Evolutionary conservation across 2,329 filamentous ascomycete genomes (phyloP), one percentile per base, ranked within the genome.

Genomic region (Aspergillus japonicus): DNA sequence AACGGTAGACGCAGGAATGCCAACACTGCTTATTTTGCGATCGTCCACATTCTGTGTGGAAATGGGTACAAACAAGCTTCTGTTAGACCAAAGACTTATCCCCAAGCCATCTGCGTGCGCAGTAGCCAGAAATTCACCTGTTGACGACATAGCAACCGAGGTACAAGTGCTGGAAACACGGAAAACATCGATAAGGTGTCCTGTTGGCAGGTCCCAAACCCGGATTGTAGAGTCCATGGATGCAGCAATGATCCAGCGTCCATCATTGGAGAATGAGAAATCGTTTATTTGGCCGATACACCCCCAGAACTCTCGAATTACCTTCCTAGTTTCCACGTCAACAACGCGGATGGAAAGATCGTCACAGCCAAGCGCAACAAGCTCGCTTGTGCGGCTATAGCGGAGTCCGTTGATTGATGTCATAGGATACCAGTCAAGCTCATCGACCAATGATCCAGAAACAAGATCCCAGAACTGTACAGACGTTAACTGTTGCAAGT

Each of bases 41-140:
- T 96, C 91, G 3, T 89, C 88, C 60, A 99, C 90, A 68, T 95
- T 91, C 21, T 89, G 84, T 1, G 92, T 96, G 0, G 93, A 89
- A 0, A 96, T 87, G 68, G 96, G 92, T 58, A 88, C 90, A 81
- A 96, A 99, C 1, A 98, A 81, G 0, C 90, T 89, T 70, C 91
- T 91, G 77, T 99, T 99, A 23, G 91, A 97, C 94, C 95, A 99
- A 51, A 99, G 86, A 66, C 91, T 89, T n/a, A 99, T 89, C 12
- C 95, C 95, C 1, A 96, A 85, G 64, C 89, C 87, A 59, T 89
- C 90, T 56, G 92, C 87, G 56, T 92, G 88, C 0, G 92, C 89
- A 3, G 93, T 95, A 3, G 95, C 95, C n/a, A 99, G 84, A 69
- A 92, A 98, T 71, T 99, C 95, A 14, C 94, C 95, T 0, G 92